These are phyloP conservation scores for Vitis hybrid DNA, from an alignment of 177 flowering plant species.

Conservation along the genomic window DNA sequence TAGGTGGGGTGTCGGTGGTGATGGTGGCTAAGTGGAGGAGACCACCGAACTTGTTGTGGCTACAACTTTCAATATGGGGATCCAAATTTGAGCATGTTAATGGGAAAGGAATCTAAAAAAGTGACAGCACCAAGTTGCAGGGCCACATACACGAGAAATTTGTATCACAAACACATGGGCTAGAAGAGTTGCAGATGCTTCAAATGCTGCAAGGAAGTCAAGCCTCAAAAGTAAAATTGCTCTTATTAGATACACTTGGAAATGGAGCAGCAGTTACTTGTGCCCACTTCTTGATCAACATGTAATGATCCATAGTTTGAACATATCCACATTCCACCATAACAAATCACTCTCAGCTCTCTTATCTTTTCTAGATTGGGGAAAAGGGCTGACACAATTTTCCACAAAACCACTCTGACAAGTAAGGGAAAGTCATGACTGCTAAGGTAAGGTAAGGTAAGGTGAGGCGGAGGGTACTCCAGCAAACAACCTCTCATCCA, in stretches of 20 bases:
- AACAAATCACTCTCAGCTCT: neutral
- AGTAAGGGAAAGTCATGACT: slow-evolving; percentile 2
- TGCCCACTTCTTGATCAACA: neutral
- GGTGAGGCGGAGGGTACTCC: slow-evolving; percentile 69
- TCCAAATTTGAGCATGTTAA: neutral
- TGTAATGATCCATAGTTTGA: neutral
- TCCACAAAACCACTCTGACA: neutral
- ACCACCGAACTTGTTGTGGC: neutral
- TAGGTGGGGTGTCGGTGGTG: slow-evolving; percentile 12
- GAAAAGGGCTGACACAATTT: neutral
- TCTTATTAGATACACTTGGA: neutral
- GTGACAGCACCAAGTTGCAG: neutral
- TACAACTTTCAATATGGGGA: neutral
- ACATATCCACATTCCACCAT: neutral
- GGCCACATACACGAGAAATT: neutral
- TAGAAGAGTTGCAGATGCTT: neutral
- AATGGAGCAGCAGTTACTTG: neutral
- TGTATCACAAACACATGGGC: neutral
- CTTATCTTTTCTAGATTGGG: too few relatives aligned
- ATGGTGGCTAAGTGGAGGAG: slow-evolving; percentile 6
- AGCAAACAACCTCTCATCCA: slow-evolving; percentile 79
- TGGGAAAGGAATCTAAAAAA: neutral
- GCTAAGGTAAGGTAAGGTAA: slow-evolving; percentile 17
- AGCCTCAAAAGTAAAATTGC: neutral
- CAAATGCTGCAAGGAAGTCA: neutral